These are phyloP conservation scores for Podila minutissima DNA, from an alignment of 192 early-diverging fungal species.

Conservation along the genomic window DNA sequence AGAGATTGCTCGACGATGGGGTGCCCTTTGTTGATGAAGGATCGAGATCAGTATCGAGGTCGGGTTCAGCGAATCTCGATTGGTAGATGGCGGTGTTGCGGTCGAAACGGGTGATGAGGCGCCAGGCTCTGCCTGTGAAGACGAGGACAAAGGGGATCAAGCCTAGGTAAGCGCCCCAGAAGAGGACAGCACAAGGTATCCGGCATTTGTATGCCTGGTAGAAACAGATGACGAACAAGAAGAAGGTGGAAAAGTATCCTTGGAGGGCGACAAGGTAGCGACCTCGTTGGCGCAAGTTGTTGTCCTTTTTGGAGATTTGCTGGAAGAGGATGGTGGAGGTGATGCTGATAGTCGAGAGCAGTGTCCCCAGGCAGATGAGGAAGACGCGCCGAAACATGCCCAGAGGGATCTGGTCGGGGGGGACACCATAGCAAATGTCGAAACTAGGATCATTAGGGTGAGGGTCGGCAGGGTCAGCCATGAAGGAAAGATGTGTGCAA, in stretches of 20 bases:
- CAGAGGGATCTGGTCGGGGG: neutral
- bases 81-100: slow-evolving; percentile 42
- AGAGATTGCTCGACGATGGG: neutral
- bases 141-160: slow-evolving; percentile 30
- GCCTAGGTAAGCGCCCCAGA: slow-evolving; percentile 18
- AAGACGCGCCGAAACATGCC: slow-evolving; percentile 16
- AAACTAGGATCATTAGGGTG: neutral
- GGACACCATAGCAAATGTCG: neutral
- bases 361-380: slow-evolving; percentile 9
- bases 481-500: neutral
- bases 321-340: slow-evolving; percentile 33
- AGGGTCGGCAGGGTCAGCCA: neutral
- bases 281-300: slow-evolving; percentile 45
- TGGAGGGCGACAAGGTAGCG: slow-evolving; percentile 38
- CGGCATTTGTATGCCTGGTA: slow-evolving; percentile 28
- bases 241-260: slow-evolving; percentile 22
- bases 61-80: slow-evolving; percentile 39
- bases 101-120: slow-evolving; percentile 33
- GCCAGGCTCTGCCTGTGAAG: slow-evolving; percentile 28
- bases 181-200: slow-evolving; percentile 24
- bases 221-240: slow-evolving; percentile 9
- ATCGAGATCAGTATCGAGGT: neutral
- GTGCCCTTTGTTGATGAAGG: neutral
- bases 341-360: slow-evolving; percentile 9
- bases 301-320: slow-evolving; percentile 37